phyloP scores from a whole-genome alignment of 768 basidiomycete genomes.

The Termitomyces sp. region DNA sequence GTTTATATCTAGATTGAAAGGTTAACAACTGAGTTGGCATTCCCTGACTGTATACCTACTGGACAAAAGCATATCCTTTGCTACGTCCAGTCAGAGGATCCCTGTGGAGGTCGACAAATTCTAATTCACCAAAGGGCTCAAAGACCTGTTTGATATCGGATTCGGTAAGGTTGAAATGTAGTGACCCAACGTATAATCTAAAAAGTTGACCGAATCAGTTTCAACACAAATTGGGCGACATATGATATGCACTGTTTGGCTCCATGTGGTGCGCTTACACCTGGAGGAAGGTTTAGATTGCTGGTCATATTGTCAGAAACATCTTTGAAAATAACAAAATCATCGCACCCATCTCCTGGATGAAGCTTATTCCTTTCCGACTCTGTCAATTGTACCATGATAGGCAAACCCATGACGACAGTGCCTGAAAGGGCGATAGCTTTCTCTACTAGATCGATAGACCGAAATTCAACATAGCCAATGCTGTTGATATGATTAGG shows the following conservation, averaged over 20 bases:
- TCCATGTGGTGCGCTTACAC: constrained; percentile 75
- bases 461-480: constrained; percentile 95
- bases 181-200: constrained; percentile 93
- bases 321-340: neutral
- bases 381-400: constrained; percentile 95
- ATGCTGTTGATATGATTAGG: constrained; percentile 52
- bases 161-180: constrained; percentile 96
- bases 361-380: constrained; percentile 90
- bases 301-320: constrained; percentile 30
- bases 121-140: constrained; percentile 96
- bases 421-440: constrained; percentile 90
- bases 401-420: constrained; percentile 96
- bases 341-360: constrained; percentile 78
- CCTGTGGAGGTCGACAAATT: constrained; percentile 96
- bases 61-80: constrained; percentile 97
- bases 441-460: constrained; percentile 87
- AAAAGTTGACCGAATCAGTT: neutral
- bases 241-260: constrained; percentile 71
- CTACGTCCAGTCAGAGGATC: constrained; percentile 93
- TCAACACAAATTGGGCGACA: neutral
- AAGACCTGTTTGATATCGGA: constrained; percentile 99
- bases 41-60: constrained; percentile 49
- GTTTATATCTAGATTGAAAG: constrained; percentile 62
- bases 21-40: neutral
- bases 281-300: constrained; percentile 80